Evolutionary conservation across 257 asterid species (phyloP).

Genomic region (Paulownia fortunei): DNA sequence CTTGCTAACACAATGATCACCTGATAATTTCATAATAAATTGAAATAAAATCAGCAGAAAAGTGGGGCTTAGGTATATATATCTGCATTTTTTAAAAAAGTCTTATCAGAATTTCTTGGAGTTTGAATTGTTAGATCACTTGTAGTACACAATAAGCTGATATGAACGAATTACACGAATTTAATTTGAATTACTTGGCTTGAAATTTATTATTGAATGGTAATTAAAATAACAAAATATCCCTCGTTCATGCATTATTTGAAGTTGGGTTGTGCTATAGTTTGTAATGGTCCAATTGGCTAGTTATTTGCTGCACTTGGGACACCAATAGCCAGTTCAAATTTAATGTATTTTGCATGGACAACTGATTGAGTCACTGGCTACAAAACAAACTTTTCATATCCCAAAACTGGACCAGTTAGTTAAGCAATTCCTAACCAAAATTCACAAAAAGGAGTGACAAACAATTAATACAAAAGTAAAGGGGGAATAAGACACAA

Average conservation of each 20-base stretch:
- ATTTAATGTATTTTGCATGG: slow-evolving; percentile 43
- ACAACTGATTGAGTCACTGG: slow-evolving; percentile 34
- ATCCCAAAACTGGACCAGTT: slow-evolving; percentile 42
- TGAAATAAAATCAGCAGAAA: too few species aligned
- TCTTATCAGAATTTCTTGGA: too few species aligned
- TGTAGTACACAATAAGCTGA: too few species aligned
- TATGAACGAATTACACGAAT: too few species aligned
- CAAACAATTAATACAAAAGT: slow-evolving; percentile 33
- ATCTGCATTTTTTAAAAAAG: too few species aligned
- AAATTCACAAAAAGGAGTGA: slow-evolving; percentile 43
- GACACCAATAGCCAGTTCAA: slow-evolving; percentile 15
- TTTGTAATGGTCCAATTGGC: slow-evolving; percentile 31
- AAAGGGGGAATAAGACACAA: slow-evolving; percentile 36
- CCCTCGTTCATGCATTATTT: too few species aligned
- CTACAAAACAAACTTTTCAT: slow-evolving; percentile 30
- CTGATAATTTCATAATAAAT: too few species aligned
- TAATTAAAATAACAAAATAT: too few species aligned
- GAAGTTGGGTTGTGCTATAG: not conserved
- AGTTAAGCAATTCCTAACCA: slow-evolving; percentile 38
- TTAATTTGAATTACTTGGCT: too few species aligned
- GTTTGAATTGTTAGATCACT: not conserved
- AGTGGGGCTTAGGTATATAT: too few species aligned
- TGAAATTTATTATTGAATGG: too few species aligned
- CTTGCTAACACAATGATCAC: too few species aligned
- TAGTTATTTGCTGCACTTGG: slow-evolving; percentile 22